Conservation (phyloP, 495 filamentous ascomycete species). For the Xylaria telfairii region DNA sequence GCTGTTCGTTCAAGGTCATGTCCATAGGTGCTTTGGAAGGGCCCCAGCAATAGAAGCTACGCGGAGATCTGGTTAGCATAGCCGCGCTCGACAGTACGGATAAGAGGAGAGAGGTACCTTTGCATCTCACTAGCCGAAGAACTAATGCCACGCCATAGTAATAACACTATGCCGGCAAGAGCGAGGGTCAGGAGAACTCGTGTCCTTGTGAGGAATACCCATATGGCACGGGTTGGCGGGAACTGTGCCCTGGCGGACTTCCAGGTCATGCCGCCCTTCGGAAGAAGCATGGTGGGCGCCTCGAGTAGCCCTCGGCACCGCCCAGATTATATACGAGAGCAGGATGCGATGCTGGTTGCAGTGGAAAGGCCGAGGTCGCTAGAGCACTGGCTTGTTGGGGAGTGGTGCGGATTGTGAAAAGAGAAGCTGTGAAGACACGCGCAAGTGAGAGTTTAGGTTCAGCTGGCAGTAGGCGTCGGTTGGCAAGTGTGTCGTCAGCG, state of each 20-base stretch:
- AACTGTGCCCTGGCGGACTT: slow-evolving; percentile 84
- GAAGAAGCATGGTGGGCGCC: slow-evolving; percentile 64
- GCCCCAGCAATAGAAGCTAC: slow-evolving; percentile 96
- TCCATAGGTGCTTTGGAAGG: slow-evolving; percentile 91
- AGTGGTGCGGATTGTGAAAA: not conserved
- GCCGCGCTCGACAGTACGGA: slow-evolving; percentile 5
- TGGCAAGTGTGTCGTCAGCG: slow-evolving; percentile 12
- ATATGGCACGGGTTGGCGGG: slow-evolving; percentile 81
- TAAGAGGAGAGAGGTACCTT: slow-evolving; percentile 61
- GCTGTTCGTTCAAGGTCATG: slow-evolving; percentile 89
- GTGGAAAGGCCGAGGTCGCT: not conserved
- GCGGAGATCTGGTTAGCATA: slow-evolving; percentile 32
- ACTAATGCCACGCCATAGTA: slow-evolving; percentile 90
- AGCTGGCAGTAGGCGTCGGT: not conserved
- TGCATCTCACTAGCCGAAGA: slow-evolving; percentile 87
- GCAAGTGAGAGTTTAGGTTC: not conserved
- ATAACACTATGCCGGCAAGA: slow-evolving; percentile 72
- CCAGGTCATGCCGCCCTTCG: slow-evolving; percentile 90
- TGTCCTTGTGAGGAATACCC: slow-evolving; percentile 76
- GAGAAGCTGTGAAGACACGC: not conserved
- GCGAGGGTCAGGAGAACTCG: slow-evolving; percentile 79
- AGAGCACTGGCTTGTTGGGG: not conserved
- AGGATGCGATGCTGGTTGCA: not conserved
- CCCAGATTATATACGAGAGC: slow-evolving; percentile 32
- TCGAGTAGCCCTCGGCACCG: slow-evolving; percentile 46